A percentile compares a stretch with the other conserved stretches of the same genome.
These are phyloP conservation scores for Pyropia haitanensis DNA, from an alignment of 23 red algal genomes.

Conservation along the genomic window DNA sequence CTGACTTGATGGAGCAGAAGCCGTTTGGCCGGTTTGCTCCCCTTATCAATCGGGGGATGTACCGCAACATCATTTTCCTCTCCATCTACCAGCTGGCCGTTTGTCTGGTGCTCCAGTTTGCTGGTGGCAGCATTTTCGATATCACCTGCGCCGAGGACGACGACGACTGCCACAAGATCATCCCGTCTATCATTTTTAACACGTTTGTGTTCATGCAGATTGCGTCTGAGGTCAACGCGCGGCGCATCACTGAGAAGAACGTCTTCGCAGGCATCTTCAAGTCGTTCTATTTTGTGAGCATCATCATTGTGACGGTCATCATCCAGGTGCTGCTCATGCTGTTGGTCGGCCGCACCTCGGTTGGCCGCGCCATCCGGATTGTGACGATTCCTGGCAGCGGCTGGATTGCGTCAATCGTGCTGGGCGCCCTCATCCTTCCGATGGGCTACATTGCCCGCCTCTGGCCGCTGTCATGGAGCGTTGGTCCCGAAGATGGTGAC, in stretches of 20 bases:
- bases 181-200: conserved; percentile 81
- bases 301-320: conserved; percentile 49
- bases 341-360: conserved; percentile 42
- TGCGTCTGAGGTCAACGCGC: conserved; percentile 62
- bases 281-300: conserved; percentile 38
- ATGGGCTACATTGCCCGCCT: conserved; percentile 59
- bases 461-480: conserved; percentile 71
- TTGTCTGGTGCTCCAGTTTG: conserved; percentile 59
- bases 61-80: conserved; percentile 70
- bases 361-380: conserved; percentile 73
- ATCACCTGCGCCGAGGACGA: conserved; percentile 32
- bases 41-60: conserved; percentile 81
- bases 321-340: conserved; percentile 72
- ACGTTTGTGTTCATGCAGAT: conserved; percentile 93
- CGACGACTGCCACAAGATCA: conserved; percentile 27
- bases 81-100: conserved; percentile 73
- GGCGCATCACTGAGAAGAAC: conserved; percentile 41
- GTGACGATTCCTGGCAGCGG: conserved; percentile 24
- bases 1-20: conserved; percentile 56
- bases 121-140: conserved; percentile 45
- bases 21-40: conserved; percentile 77
- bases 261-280: conserved; percentile 50
- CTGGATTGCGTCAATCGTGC: conserved; percentile 44
- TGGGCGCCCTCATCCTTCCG: conserved; percentile 53
- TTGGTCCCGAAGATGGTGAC: conserved; percentile 66